Evolutionary conservation across 2,329 filamentous ascomycete species (phyloP).

Genomic region (Botrytis fragariae): DNA sequence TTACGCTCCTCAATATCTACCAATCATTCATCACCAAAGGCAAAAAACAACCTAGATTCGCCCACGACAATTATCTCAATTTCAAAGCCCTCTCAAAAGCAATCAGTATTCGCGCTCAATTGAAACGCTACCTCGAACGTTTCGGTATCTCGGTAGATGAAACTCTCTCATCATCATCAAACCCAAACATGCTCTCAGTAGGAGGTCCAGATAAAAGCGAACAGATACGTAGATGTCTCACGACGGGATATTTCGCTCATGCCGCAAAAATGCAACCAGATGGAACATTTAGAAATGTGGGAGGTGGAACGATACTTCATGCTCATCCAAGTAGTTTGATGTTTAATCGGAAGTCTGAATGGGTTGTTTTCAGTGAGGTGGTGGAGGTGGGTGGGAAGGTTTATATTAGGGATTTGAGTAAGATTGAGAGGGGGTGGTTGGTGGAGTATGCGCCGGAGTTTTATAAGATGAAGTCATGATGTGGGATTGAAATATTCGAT

Average conservation of each 20-base stretch:
- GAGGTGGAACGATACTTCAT: constrained; percentile 72
- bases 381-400: constrained; percentile 86
- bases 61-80: constrained; percentile 81
- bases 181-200: constrained; percentile 38
- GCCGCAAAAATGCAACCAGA: constrained; percentile 92
- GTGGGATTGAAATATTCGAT: fast-evolving
- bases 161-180: constrained; percentile 45
- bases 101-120: constrained; percentile 80
- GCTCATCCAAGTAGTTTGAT: constrained; percentile 90
- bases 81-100: constrained; percentile 80
- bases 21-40: constrained; percentile 82
- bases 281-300: constrained; percentile 84
- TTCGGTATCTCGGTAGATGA: constrained; percentile 73
- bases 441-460: constrained; percentile 84
- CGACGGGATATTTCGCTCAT: constrained; percentile 88
- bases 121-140: constrained; percentile 82
- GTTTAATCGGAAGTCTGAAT: constrained; percentile 95
- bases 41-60: constrained; percentile 81
- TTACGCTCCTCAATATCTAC: constrained; percentile 92
- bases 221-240: constrained; percentile 78
- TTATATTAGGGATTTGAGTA: constrained; percentile 88
- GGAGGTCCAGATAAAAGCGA: constrained; percentile 57
- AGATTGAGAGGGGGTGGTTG: constrained; percentile 90
- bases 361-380: constrained; percentile 93
- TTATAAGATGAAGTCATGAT: constrained; percentile 57